These are phyloP conservation scores for Fraxinus anomala DNA, from an alignment of 257 asterid genomes.

Conservation along the genomic window DNA sequence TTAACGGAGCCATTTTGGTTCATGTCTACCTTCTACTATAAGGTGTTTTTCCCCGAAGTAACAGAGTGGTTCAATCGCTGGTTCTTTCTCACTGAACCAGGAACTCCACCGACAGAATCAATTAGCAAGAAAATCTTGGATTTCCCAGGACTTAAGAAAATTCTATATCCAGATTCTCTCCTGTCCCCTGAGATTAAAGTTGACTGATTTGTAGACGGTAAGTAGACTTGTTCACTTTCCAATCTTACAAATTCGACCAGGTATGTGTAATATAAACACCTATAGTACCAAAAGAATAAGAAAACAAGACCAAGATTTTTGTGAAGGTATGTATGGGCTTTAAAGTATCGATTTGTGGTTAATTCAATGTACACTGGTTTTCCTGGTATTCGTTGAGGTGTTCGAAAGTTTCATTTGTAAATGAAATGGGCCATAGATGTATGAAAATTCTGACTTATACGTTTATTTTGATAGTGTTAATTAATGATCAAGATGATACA, in stretches of 20 bases:
- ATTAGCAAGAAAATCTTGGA: constrained; percentile 55
- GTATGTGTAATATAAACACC: not conserved
- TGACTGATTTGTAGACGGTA: constrained; percentile 25
- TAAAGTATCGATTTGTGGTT: too few relatives aligned
- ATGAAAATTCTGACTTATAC: too few relatives aligned
- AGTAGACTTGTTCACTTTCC: constrained; percentile 11
- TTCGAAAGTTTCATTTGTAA: too few relatives aligned
- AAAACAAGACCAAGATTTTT: too few relatives aligned
- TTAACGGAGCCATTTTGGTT: constrained; percentile 59
- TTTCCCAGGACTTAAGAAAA: constrained; percentile 45
- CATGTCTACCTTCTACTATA: constrained; percentile 34
- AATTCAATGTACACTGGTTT: too few relatives aligned
- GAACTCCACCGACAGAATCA: constrained; percentile 46
- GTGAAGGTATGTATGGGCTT: too few relatives aligned
- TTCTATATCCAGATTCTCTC: constrained; percentile 56
- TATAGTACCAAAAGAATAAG: not conserved
- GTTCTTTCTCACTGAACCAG: constrained; percentile 45
- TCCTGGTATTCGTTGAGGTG: too few relatives aligned
- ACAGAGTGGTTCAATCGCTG: constrained; percentile 58
- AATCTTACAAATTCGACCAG: not conserved
- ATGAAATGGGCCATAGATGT: too few relatives aligned
- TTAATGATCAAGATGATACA: not conserved
- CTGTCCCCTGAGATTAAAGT: constrained; percentile 57
- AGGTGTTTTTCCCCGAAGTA: constrained; percentile 48
- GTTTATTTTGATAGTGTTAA: too few relatives aligned